Evolutionary conservation across 2,329 filamentous ascomycete genomes (phyloP).

Genomic region (Emmonsia crescens): DNA sequence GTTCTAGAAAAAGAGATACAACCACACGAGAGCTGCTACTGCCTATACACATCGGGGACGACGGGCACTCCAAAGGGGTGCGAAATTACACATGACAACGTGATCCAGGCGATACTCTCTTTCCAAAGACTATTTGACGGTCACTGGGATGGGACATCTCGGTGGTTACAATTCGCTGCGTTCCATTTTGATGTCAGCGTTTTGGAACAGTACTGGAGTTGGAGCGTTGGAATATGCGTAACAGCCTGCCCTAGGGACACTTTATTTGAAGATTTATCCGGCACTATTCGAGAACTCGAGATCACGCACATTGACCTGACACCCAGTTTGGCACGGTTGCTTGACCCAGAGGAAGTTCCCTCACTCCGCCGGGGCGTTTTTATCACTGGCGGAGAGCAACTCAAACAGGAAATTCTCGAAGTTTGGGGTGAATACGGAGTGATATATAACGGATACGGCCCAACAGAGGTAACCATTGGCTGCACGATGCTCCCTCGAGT

Average conservation of each 20-base stretch:
- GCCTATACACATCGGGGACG: slow-evolving; percentile 77
- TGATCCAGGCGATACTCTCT: slow-evolving; percentile 78
- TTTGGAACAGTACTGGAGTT: slow-evolving; percentile 90
- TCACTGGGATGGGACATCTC: slow-evolving; percentile 62
- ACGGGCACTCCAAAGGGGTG: slow-evolving; percentile 82
- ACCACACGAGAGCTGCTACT: slow-evolving; percentile 59
- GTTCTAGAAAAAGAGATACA: slow-evolving; percentile 25
- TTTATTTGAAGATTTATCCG: slow-evolving; percentile 71
- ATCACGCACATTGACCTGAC: slow-evolving; percentile 92
- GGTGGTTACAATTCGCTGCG: slow-evolving; percentile 87
- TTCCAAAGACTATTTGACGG: slow-evolving; percentile 68
- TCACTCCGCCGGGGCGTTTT: slow-evolving; percentile 73
- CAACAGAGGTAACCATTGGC: slow-evolving; percentile 86
- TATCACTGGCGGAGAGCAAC: slow-evolving; percentile 80
- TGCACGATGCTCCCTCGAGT: slow-evolving; percentile 84
- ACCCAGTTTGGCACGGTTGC: slow-evolving; percentile 68
- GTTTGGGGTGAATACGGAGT: slow-evolving; percentile 68
- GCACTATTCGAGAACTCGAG: slow-evolving; percentile 56
- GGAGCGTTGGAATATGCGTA: slow-evolving; percentile 79
- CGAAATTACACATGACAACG: slow-evolving; percentile 77
- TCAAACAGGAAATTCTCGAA: slow-evolving; percentile 82
- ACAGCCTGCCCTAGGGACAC: slow-evolving; percentile 73
- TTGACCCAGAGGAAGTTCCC: slow-evolving; percentile 71
- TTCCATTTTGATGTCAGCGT: slow-evolving; percentile 94
- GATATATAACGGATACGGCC: slow-evolving; percentile 88